These are phyloP conservation scores for Crithidia thermophila DNA, from an alignment of 208 protist genomes.

Conservation along the genomic window DNA sequence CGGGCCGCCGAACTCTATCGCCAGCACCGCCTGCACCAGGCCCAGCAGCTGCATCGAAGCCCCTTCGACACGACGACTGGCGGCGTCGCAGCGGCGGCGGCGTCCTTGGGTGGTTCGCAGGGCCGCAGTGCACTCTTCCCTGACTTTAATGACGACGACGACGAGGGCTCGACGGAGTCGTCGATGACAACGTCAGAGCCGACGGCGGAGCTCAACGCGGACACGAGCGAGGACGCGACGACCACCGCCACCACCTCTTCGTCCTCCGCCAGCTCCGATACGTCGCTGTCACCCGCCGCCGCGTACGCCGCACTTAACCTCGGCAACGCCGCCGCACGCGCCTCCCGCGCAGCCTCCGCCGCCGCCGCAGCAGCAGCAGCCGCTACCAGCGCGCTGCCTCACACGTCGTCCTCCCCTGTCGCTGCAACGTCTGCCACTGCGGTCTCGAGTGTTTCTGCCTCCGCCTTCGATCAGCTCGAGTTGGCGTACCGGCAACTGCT, in stretches of 20 bases:
- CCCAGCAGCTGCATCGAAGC: conserved; percentile 12
- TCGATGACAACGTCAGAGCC: conserved; percentile 18
- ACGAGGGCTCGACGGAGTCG: not conserved
- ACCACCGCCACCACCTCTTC: conserved; percentile 4
- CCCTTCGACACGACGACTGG: conserved; percentile 20
- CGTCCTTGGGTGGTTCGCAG: no score
- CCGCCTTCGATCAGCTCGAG: conserved; percentile 35
- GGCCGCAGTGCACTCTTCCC: no score
- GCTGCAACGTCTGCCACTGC: not conserved
- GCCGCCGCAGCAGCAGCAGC: not conserved
- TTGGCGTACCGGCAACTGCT: conserved; percentile 31
- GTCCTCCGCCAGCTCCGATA: conserved; percentile 7
- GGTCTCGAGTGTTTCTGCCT: not conserved
- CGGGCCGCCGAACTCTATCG: conserved; percentile 33
- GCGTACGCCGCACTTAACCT: conserved; percentile 9
- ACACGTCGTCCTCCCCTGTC: not conserved
- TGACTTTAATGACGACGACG: no score
- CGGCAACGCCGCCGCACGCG: not conserved
- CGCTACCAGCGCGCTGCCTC: not conserved
- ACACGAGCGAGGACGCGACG: not conserved
- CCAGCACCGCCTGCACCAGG: conserved; percentile 24
- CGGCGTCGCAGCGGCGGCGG: no score
- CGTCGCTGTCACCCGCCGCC: conserved; percentile 2
- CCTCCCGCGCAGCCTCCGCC: not conserved
- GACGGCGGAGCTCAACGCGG: conserved; percentile 4